Evolutionary conservation across 1,284 basidiomycete species (phyloP).

Genomic region (Boletus smithii): DNA sequence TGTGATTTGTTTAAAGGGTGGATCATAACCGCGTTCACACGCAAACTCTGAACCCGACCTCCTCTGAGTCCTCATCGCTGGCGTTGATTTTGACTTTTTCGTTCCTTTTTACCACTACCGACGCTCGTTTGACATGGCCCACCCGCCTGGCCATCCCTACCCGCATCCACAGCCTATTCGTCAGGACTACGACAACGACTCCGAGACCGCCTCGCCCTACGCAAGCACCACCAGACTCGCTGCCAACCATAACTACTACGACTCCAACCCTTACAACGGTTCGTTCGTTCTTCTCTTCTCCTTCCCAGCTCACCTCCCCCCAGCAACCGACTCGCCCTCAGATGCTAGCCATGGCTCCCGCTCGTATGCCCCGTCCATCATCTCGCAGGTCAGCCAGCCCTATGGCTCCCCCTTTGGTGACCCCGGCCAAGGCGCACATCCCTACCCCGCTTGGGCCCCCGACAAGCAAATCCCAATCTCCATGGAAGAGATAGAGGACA

Average conservation of each 20-base stretch:
- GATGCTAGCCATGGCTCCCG: constrained; percentile 43
- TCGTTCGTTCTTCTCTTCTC: not conserved
- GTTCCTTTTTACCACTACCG: constrained; percentile 17
- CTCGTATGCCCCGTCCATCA: constrained; percentile 51
- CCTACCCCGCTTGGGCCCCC: constrained; percentile 92
- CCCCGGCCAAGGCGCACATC: constrained; percentile 60
- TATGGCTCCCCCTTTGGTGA: constrained; percentile 58
- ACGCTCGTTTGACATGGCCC: constrained; percentile 33
- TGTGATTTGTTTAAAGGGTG: not conserved
- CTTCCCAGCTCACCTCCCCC: constrained; percentile 25
- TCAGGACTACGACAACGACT: constrained; percentile 35
- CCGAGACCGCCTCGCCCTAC: constrained; percentile 31
- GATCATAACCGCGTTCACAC: constrained; percentile 21
- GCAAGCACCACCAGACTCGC: constrained; percentile 35
- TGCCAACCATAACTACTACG: constrained; percentile 26
- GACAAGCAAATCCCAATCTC: constrained; percentile 95
- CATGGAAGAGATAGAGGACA: constrained; percentile 98
- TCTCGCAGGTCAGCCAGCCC: constrained; percentile 55
- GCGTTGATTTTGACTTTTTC: constrained; percentile 15
- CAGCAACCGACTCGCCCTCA: constrained; percentile 39
- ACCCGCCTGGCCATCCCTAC: constrained; percentile 15
- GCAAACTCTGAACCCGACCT: constrained; percentile 1
- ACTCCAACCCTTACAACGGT: constrained; percentile 25
- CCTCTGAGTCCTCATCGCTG: no score
- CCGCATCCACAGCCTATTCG: constrained; percentile 33